phyloP scores from a whole-genome alignment of 2,329 filamentous ascomycete genomes.

The Penicillium decumbens region DNA sequence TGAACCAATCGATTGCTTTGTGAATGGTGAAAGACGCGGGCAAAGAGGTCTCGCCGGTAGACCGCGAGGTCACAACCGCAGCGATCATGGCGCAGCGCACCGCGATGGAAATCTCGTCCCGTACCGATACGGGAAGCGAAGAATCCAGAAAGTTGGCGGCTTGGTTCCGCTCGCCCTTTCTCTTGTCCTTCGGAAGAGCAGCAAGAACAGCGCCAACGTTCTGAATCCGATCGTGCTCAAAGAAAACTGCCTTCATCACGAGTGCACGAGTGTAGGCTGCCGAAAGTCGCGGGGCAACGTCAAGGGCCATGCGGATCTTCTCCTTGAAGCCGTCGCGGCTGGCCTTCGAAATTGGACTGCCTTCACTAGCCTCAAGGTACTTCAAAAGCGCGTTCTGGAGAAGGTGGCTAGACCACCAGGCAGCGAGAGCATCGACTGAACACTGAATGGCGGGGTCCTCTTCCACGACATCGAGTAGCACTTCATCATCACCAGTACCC shows the following conservation, averaged over 20 bases:
- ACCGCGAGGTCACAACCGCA: conserved; percentile 44
- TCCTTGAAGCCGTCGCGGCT: conserved; percentile 44
- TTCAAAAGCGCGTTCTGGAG: conserved; percentile 65
- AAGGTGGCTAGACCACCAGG: conserved; percentile 78
- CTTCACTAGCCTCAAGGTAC: conserved; percentile 55
- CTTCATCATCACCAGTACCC: conserved; percentile 58
- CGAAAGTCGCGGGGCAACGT: conserved; percentile 72
- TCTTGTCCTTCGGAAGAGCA: conserved; percentile 45
- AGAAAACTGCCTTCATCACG: conserved; percentile 56
- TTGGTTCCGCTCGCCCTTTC: conserved; percentile 28
- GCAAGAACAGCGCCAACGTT: conserved; percentile 52
- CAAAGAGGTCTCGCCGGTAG: conserved; percentile 28
- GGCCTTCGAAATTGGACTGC: conserved; percentile 41
- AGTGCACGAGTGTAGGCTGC: conserved; percentile 59
- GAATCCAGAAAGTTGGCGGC: conserved; percentile 49
- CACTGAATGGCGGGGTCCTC: conserved; percentile 81
- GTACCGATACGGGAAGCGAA: conserved; percentile 48
- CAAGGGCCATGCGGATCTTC: conserved; percentile 64
- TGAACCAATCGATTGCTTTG: conserved; percentile 43
- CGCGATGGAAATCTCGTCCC: conserved; percentile 53
- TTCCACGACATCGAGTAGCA: conserved; percentile 75
- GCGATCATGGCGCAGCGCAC: conserved; percentile 58
- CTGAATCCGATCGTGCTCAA: conserved; percentile 48
- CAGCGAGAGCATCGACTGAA: conserved; percentile 81
- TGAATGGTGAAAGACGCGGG: conserved; percentile 37